These are phyloP conservation scores for Fusarium paranaense DNA, from an alignment of 2,329 filamentous ascomycete species.

Conservation along the genomic window DNA sequence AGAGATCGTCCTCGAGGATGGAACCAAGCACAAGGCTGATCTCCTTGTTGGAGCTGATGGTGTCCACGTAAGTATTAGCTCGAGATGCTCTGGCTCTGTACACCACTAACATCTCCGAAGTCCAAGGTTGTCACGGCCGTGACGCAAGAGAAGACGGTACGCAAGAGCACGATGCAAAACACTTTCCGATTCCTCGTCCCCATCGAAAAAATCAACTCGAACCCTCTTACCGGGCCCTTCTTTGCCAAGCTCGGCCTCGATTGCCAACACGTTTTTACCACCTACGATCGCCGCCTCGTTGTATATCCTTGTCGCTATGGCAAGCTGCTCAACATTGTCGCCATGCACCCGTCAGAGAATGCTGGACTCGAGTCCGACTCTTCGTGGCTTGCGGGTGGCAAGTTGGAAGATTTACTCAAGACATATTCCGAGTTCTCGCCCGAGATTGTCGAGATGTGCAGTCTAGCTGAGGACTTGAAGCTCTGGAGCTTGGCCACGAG, in stretches of 20 bases:
- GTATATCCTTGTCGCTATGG: not conserved
- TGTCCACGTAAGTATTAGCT: not conserved
- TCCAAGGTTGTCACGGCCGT: slow-evolving; percentile 5
- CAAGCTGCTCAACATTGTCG: not conserved
- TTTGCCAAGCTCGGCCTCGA: slow-evolving; percentile 3
- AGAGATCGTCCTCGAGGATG: not conserved
- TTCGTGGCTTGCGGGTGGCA: slow-evolving; percentile 3
- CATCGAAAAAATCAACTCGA: slow-evolving; percentile 2
- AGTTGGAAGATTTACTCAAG: not conserved
- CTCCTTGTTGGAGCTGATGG: slow-evolving; percentile 7
- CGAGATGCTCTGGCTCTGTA: not conserved
- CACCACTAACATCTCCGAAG: not conserved
- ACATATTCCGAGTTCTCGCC: not conserved
- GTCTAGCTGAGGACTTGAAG: slow-evolving; percentile 6
- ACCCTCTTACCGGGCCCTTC: not conserved
- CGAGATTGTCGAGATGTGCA: slow-evolving; percentile 8
- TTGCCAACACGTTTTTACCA: slow-evolving; percentile 3
- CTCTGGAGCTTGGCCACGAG: slow-evolving; percentile 14
- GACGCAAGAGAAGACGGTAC: not conserved
- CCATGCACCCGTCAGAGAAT: not conserved
- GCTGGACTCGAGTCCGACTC: not conserved
- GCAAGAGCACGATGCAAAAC: slow-evolving; percentile 9
- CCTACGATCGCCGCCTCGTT: not conserved
- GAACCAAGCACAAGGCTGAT: not conserved
- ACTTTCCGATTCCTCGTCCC: slow-evolving; percentile 7